Conservation (phyloP, 495 filamentous ascomycete genomes). For the Hypoxylon rickii region DNA sequence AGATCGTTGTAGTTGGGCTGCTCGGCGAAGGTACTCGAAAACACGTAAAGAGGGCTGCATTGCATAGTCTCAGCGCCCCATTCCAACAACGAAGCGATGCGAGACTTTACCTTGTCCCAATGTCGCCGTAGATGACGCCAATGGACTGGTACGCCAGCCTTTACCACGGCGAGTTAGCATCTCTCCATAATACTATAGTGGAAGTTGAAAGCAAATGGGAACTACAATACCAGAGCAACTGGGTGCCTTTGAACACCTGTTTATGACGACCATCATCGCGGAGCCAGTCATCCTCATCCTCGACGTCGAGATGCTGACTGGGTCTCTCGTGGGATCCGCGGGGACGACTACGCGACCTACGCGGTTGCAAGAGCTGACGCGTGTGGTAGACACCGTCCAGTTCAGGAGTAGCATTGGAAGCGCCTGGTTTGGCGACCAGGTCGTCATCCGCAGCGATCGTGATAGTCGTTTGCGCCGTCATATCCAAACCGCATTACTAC, state of each 20-base stretch:
- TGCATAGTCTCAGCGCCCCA: neutral
- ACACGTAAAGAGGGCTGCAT: constrained; percentile 69
- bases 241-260: constrained; percentile 50
- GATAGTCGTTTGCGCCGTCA: constrained; percentile 19
- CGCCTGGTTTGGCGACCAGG: constrained; percentile 15
- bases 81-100: neutral
- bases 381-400: constrained; percentile 48
- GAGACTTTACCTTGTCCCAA: constrained; percentile 60
- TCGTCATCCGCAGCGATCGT: constrained; percentile 35
- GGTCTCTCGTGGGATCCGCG: constrained; percentile 30
- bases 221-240: constrained; percentile 46
- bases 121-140: constrained; percentile 78
- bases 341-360: constrained; percentile 30
- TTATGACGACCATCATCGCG: constrained; percentile 42
- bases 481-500: constrained; percentile 10
- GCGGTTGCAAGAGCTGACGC: constrained; percentile 36
- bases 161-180: constrained; percentile 9
- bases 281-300: constrained; percentile 48
- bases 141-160: constrained; percentile 69
- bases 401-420: constrained; percentile 5
- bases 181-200: neutral
- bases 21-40: constrained; percentile 67
- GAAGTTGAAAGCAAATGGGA: constrained; percentile 1
- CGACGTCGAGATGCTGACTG: constrained; percentile 37
- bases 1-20: constrained; percentile 64